Evolutionary conservation across 1,284 basidiomycete genomes (phyloP).

Genomic region (Neotropicomus parvogracilis): DNA sequence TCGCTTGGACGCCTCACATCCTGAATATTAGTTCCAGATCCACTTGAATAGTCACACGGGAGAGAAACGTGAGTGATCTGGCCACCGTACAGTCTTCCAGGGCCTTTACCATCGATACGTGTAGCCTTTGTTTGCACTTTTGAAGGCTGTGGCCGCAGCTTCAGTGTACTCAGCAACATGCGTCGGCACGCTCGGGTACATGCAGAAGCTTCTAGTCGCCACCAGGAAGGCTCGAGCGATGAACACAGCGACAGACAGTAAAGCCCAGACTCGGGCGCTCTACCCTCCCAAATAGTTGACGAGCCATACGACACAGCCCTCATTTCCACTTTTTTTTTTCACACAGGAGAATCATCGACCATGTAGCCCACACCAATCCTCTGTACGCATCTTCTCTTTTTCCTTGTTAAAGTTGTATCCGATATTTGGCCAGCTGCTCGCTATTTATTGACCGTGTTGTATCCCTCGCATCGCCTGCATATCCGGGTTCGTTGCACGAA

Average conservation of each 20-base stretch:
- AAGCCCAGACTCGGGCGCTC: conserved; percentile 17
- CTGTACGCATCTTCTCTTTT: conserved; percentile 5
- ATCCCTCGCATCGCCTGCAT: conserved; percentile 13
- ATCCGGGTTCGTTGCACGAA: conserved; percentile 6
- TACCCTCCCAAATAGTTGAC: conserved; percentile 5
- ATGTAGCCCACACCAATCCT: conserved; percentile 16
- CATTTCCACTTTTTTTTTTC: conserved; percentile 3
- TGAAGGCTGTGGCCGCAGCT: conserved; percentile 72
- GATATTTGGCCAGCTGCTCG: conserved; percentile 5
- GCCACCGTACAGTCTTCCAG: not conserved
- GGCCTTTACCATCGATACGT: conserved; percentile 10
- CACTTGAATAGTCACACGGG: conserved; percentile 83
- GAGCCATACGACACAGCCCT: conserved; percentile 7
- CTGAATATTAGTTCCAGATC: conserved; percentile 47
- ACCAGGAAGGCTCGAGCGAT: conserved; percentile 42
- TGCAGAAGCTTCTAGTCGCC: conserved; percentile 37
- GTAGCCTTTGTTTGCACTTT: conserved; percentile 73
- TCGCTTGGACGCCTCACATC: conserved; percentile 3
- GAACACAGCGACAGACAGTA: conserved; percentile 41
- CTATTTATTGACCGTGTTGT: conserved; percentile 26
- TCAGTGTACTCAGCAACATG: conserved; percentile 86
- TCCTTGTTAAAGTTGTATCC: conserved; percentile 13
- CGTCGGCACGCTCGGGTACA: conserved; percentile 77
- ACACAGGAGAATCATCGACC: conserved; percentile 2
- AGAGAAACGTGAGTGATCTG: conserved; percentile 65